Evolutionary conservation across 2,329 filamentous ascomycete genomes (phyloP).

Genomic region (Paecilomyces sp.): DNA sequence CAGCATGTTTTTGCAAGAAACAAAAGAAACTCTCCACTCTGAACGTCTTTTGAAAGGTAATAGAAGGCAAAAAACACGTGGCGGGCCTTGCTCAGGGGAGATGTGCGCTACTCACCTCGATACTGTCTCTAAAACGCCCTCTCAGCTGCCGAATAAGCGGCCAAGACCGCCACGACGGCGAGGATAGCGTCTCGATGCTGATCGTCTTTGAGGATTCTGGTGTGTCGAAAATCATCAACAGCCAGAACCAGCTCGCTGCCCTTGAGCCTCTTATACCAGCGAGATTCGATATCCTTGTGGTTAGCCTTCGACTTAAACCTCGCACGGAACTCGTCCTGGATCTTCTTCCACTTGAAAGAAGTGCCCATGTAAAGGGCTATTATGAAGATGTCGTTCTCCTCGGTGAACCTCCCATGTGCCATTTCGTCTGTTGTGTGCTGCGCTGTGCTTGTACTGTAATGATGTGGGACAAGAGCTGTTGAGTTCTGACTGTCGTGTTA

Average conservation of each 20-base stretch:
- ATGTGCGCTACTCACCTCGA: background rate
- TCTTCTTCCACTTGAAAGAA: slow-evolving; percentile 7
- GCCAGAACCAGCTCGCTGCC: background rate
- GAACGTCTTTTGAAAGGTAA: background rate
- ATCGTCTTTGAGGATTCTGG: background rate
- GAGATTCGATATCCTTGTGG: slow-evolving; percentile 11
- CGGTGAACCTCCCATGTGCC: slow-evolving; percentile 3
- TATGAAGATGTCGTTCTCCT: slow-evolving; percentile 10
- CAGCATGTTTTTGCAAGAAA: background rate
- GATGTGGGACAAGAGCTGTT: background rate
- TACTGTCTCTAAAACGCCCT: background rate
- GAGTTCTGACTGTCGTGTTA: background rate
- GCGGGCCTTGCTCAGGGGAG: background rate
- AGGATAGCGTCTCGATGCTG: background rate
- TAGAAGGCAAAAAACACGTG: background rate
- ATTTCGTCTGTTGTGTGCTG: background rate
- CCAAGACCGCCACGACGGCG: background rate
- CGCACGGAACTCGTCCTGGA: slow-evolving; percentile 5
- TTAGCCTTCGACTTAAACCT: slow-evolving; percentile 3
- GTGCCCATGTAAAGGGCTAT: slow-evolving; percentile 10
- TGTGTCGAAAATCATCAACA: slow-evolving; percentile 1
- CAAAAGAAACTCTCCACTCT: background rate
- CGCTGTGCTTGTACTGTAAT: background rate
- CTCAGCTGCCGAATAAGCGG: background rate
- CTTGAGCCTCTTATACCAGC: slow-evolving; percentile 10